phyloP scores from a whole-genome alignment of 176 grass and related monocot genomes.

The Puya raimondii region DNA sequence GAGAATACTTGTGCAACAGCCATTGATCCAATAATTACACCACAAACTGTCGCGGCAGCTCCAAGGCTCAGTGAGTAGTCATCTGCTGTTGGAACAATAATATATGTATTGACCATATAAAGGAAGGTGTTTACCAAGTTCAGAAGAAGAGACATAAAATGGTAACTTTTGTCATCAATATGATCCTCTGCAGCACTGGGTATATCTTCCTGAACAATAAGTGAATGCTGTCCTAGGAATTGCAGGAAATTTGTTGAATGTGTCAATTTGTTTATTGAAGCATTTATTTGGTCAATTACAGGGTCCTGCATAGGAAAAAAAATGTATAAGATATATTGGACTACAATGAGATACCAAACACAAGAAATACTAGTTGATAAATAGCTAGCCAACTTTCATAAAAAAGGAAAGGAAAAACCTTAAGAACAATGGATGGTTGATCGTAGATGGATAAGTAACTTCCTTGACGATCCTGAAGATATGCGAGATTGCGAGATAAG shows the following conservation, averaged over 20 bases:
- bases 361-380: neutral
- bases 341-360: neutral
- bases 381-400: constrained; percentile 3
- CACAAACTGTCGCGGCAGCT: constrained; percentile 85
- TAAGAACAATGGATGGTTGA: constrained; percentile 54
- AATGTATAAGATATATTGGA: neutral
- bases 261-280: constrained; percentile 75
- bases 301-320: constrained; percentile 56
- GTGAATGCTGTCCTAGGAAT: constrained; percentile 77
- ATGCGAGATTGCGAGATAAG: constrained; percentile 72
- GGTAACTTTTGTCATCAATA: constrained; percentile 48
- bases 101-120: constrained; percentile 97
- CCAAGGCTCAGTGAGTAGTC: constrained; percentile 91
- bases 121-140: constrained; percentile 81
- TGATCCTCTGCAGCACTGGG: constrained; percentile 39
- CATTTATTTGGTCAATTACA: constrained; percentile 89
- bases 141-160: constrained; percentile 69
- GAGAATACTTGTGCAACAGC: constrained; percentile 94
- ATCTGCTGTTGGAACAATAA: constrained; percentile 91
- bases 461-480: constrained; percentile 67
- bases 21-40: constrained; percentile 94
- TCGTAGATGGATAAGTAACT: constrained; percentile 80
- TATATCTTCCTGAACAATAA: constrained; percentile 48
- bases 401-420: constrained; percentile 28
- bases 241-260: constrained; percentile 73